A percentile compares a stretch with the other conserved stretches of the same genome.
phyloP scores from a whole-genome alignment of 495 filamentous ascomycete species.

The Thozetella sp. region DNA sequence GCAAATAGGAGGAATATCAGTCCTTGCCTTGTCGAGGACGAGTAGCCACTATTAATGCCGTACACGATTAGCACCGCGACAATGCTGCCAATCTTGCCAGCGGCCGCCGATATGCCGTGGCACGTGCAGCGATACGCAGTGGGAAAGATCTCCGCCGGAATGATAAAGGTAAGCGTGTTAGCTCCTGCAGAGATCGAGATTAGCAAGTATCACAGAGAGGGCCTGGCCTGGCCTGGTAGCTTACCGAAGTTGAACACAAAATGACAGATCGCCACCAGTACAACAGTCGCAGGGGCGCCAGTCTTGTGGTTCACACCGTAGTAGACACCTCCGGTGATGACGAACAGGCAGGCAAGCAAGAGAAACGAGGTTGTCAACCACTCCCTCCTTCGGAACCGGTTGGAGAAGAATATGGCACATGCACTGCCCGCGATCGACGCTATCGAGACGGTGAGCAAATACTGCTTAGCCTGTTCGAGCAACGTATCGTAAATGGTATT shows the following conservation, averaged over 20 bases:
- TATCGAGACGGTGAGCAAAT: slow-evolving; percentile 66
- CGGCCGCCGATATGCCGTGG: slow-evolving; percentile 84
- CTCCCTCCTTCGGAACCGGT: slow-evolving; percentile 60
- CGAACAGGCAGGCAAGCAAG: slow-evolving; percentile 72
- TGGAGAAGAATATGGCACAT: slow-evolving; percentile 45
- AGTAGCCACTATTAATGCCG: slow-evolving; percentile 38
- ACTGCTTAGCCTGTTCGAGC: slow-evolving; percentile 66
- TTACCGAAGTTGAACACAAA: slow-evolving; percentile 86
- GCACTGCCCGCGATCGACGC: slow-evolving; percentile 61
- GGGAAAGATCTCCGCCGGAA: slow-evolving; percentile 88
- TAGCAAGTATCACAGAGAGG: not conserved
- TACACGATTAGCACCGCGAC: slow-evolving; percentile 52
- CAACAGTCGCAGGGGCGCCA: slow-evolving; percentile 52
- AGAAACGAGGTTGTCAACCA: slow-evolving; percentile 62
- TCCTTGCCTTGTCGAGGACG: slow-evolving; percentile 21
- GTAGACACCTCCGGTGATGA: slow-evolving; percentile 75
- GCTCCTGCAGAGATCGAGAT: slow-evolving; percentile 46
- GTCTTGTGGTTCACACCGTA: slow-evolving; percentile 38
- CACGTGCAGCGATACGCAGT: slow-evolving; percentile 83
- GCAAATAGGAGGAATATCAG: slow-evolving; percentile 36
- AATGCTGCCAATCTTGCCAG: slow-evolving; percentile 84
- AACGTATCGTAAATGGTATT: slow-evolving; percentile 65
- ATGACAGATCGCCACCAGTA: slow-evolving; percentile 72
- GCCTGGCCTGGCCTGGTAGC: not conserved
- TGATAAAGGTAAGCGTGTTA: slow-evolving; percentile 89